Evolutionary conservation across 768 basidiomycete genomes (phyloP).

Genomic region (Porphyrellus cyaneotinctus): DNA sequence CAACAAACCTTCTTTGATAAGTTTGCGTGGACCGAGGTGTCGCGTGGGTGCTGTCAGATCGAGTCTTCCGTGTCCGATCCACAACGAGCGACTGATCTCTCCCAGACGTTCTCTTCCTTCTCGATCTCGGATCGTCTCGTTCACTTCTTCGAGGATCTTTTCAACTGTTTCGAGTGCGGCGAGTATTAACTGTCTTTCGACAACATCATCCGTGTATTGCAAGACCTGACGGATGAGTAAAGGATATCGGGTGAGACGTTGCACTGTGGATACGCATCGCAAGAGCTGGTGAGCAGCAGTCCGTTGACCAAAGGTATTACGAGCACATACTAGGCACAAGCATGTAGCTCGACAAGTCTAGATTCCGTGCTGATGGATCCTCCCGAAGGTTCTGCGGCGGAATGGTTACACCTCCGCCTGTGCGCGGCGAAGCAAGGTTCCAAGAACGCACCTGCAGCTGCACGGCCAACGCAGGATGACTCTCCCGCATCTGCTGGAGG

Average conservation of each 20-base stretch:
- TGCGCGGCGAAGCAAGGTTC: background rate
- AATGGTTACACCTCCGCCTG: background rate
- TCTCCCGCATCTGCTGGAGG: constrained; percentile 67
- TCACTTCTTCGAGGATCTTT: constrained; percentile 72
- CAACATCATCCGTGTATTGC: constrained; percentile 61
- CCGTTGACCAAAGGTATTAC: background rate
- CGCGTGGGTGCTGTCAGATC: constrained; percentile 91
- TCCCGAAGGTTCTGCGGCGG: constrained; percentile 64
- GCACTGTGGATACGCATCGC: constrained; percentile 51
- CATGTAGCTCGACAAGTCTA: constrained; percentile 89
- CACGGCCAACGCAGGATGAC: constrained; percentile 57
- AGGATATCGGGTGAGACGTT: constrained; percentile 93
- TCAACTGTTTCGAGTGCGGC: constrained; percentile 62
- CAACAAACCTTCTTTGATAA: constrained; percentile 76
- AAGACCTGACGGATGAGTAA: constrained; percentile 83
- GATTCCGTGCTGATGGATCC: constrained; percentile 68
- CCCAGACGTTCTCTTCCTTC: constrained; percentile 77
- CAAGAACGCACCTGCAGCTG: constrained; percentile 58
- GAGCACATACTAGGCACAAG: constrained; percentile 75
- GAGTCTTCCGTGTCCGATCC: constrained; percentile 84
- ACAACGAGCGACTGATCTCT: constrained; percentile 71
- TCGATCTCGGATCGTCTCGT: constrained; percentile 82
- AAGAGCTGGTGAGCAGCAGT: background rate
- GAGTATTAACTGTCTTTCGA: constrained; percentile 55
- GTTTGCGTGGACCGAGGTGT: constrained; percentile 71